These are phyloP conservation scores for Crithidia bombi DNA, from an alignment of 208 protist species.

Conservation along the genomic window DNA sequence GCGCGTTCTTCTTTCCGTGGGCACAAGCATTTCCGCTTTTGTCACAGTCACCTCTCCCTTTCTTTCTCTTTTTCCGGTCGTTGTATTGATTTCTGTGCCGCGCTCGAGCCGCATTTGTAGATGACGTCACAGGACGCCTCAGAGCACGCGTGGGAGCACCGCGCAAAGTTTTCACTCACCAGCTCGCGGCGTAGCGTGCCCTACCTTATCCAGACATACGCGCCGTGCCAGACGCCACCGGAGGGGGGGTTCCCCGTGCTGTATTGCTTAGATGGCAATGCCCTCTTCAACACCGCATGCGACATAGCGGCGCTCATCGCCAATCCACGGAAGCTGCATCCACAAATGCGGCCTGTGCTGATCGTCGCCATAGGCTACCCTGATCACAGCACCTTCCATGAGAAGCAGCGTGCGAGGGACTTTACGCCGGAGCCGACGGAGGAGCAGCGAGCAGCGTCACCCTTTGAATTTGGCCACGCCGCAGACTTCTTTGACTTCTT, in stretches of 20 bases:
- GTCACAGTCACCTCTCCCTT: too few relatives aligned
- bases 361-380: slow-evolving; percentile 20
- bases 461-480: neutral
- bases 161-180: neutral
- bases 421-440: slow-evolving; percentile 24
- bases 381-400: slow-evolving; percentile 10
- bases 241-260: slow-evolving; percentile 22
- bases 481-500: slow-evolving; percentile 14
- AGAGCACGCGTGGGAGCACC: slow-evolving; percentile 5
- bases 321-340: slow-evolving; percentile 21
- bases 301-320: slow-evolving; percentile 16
- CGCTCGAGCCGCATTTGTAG: too few relatives aligned
- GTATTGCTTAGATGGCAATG: slow-evolving; percentile 20
- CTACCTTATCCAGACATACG: slow-evolving; percentile 15
- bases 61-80: too few relatives aligned
- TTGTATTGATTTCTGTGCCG: too few relatives aligned
- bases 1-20: too few relatives aligned
- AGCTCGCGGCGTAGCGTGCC: neutral
- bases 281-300: slow-evolving; percentile 17
- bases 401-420: slow-evolving; percentile 18
- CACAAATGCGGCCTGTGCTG: slow-evolving; percentile 14
- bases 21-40: too few relatives aligned
- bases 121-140: neutral
- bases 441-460: neutral
- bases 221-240: slow-evolving; percentile 9